Base-by-base conservation (phyloP, 176 grass and related monocot genomes). In the Pontederia paniculata region DNA sequence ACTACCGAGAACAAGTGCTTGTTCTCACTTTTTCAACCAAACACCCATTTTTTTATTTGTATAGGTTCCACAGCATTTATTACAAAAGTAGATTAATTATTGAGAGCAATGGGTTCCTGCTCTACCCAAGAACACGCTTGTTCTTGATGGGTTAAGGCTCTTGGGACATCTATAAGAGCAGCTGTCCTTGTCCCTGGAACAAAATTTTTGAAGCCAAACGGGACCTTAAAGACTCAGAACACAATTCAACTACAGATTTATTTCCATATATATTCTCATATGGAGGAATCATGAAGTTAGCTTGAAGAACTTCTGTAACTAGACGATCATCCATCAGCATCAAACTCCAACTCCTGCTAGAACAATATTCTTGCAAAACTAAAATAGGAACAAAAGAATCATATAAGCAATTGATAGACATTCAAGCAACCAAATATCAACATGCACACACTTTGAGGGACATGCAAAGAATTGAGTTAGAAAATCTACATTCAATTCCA, bases 301-400 rank as follows among this genome's bases (percentile, higher is more conserved):
- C 70, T 77, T 63, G 69, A 60, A 91, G 78, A 59, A 68, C 80
- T 59, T 82, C 77, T 1, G 50, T 88, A 50, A 88, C 83, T 42
- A 70, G 45, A 61, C 74, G 73, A 70, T 91, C 80, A 70, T 98
- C 94, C 86, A 98, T 88, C 63, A 98, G 81, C 19, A 83, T 82
- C 56, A 98, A 70, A 76, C 83, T 88, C 94, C 93, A 63, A 98
- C 87, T 84, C 93, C 93, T 23, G 93, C 83, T 55, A 98, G 78
- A 76, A 98, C 86, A 77, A 98, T 88, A 75, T 98, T 98, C 80
- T 98, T 98, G 87, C 93, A 91, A 62, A 98, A 84, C 93, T 98
- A 74, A 62, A 81, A 9, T 17, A 58, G 31, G 62, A 21, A 23
- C n/a, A 20, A 69, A 42, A 71, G 17, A 68, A 61, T 68, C 6